Evolutionary conservation across 768 basidiomycete species (phyloP).

Genomic region (Suillus cothurnatus): DNA sequence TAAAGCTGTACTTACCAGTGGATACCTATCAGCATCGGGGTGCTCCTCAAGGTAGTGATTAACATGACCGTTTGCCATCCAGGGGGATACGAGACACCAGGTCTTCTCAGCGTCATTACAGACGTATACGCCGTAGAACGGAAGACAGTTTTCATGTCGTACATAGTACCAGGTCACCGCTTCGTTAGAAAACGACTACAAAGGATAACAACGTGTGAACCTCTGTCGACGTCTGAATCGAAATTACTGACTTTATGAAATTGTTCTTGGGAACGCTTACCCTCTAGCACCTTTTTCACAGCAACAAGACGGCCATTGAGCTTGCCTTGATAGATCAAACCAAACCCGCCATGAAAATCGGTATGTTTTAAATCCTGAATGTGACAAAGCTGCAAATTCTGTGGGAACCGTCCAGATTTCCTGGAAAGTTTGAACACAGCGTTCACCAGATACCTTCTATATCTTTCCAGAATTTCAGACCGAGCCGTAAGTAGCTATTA

Average conservation of each 20-base stretch:
- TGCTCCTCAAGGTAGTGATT: conserved; percentile 29
- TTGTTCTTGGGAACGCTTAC: background rate
- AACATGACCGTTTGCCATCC: conserved; percentile 40
- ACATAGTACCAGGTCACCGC: conserved; percentile 38
- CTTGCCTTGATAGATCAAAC: conserved; percentile 22
- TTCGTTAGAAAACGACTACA: conserved; percentile 32
- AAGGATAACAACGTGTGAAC: background rate
- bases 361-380: conserved; percentile 15
- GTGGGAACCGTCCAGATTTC: conserved; percentile 22
- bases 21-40: conserved; percentile 25
- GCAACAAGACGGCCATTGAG: conserved; percentile 27
- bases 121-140: conserved; percentile 35
- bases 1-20: conserved; percentile 30
- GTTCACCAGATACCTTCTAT: conserved; percentile 20
- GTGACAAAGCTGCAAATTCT: conserved; percentile 14
- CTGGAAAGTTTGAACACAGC: conserved; percentile 24
- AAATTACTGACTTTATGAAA: conserved; percentile 22
- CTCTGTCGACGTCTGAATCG: background rate
- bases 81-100: conserved; percentile 40
- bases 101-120: conserved; percentile 7
- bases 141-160: conserved; percentile 37
- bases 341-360: conserved; percentile 23
- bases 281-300: conserved; percentile 22
- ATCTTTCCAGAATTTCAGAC: conserved; percentile 18
- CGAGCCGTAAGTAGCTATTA: conserved; percentile 27